Base-by-base conservation (phyloP, 495 filamentous ascomycete genomes). In the Trichocladium uniseriatum region DNA sequence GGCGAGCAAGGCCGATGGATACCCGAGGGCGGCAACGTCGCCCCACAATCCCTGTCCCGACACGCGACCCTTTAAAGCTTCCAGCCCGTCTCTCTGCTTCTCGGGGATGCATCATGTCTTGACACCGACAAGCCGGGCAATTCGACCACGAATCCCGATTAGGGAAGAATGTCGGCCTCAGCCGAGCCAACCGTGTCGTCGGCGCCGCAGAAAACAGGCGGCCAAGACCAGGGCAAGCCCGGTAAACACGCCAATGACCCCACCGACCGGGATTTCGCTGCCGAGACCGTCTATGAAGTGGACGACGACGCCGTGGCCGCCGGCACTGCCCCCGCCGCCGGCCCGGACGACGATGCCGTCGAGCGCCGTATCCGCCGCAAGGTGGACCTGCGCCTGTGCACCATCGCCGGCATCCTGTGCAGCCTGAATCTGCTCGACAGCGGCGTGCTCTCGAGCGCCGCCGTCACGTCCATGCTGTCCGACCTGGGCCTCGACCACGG, bases 391-490 rank as follows among this genome's bases (percentile, higher is more conserved):
- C 74, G 84, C n/a, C 71, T 89, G 6, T 89, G 84, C 66, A 82
- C 76, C 28, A 86, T 90, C 53, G 84, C 81, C 14, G 82, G 84
- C 3, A 73, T 88, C 20, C 69, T 89, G 10, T 86, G 82, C 65
- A 80, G 77, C 52, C 73, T 89, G 24, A 81, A 88, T 62, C 67
- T 90, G 32, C 69, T 89, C 8, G 84, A 88, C 65, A 80, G 75
- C 36, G 83, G 81, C n/a, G 81, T 90, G 45, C 78, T 89, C n/a
- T 84, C 81, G 5, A 82, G 78, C 11, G 85, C 85, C 0, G 82
- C 83, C 7, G 83, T 87, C 31, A 88, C 84, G 1, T 82, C 75
- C n/a, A 83, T 88, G 80, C 68, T 81, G 22, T 43, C 61, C 3
- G 83, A 89, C 60, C 69, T 88, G 28, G 74, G 75, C 9, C 70